Conservation (phyloP, 169 alveolate genomes). For the Plasmodium ovale region DNA sequence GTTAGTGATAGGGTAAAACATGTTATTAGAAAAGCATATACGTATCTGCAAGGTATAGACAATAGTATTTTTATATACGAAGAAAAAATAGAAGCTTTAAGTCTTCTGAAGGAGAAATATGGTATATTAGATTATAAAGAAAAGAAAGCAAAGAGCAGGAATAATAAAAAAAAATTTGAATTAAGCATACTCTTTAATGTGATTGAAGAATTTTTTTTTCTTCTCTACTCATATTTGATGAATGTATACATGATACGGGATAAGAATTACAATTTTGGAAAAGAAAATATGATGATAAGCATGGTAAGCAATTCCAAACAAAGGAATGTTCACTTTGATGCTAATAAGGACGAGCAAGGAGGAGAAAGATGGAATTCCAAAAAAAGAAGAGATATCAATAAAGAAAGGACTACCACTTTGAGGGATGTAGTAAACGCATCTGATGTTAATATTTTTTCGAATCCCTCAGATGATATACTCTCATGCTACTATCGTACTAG, state of each 20-base stretch:
- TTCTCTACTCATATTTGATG: slow-evolving; percentile 49
- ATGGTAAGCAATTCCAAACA: slow-evolving; percentile 51
- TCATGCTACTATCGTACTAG: not conserved
- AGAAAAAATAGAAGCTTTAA: slow-evolving; percentile 45
- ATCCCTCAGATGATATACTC: not conserved
- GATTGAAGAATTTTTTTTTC: slow-evolving; percentile 36
- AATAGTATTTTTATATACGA: slow-evolving; percentile 68
- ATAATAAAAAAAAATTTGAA: not conserved
- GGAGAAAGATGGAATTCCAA: slow-evolving; percentile 61
- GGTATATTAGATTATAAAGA: slow-evolving; percentile 42
- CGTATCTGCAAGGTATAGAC: slow-evolving; percentile 59
- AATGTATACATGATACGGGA: slow-evolving; percentile 70
- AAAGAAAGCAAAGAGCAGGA: not conserved
- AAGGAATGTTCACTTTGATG: slow-evolving; percentile 82
- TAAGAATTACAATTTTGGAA: slow-evolving; percentile 16
- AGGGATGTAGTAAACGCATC: not conserved
- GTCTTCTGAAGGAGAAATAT: slow-evolving; percentile 75
- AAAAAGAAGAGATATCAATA: not conserved
- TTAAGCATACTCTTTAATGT: slow-evolving; percentile 14
- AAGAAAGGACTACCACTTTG: not conserved
- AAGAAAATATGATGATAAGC: not conserved
- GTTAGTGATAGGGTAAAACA: slow-evolving; percentile 15
- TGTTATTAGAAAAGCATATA: slow-evolving; percentile 22
- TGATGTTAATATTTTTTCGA: not conserved
- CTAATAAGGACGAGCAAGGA: slow-evolving; percentile 83